phyloP scores from a whole-genome alignment of 371 early-diverging fungal species.

The Capniomyces stellatus region DNA sequence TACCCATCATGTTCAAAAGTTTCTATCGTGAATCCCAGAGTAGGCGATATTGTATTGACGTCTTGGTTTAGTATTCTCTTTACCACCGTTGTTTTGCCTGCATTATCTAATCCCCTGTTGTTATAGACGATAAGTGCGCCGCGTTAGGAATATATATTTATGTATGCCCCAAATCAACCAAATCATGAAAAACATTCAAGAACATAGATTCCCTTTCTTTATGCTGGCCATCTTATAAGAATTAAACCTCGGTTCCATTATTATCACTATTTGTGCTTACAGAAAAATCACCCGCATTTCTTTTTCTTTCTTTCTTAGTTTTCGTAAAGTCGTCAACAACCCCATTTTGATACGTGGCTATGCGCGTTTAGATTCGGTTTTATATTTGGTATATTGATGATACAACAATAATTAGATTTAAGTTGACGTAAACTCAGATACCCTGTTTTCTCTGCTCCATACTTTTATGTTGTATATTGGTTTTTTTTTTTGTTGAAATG shows the following conservation, averaged over 20 bases:
- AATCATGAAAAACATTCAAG: neutral
- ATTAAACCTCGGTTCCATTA: no score
- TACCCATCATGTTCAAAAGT: conserved; percentile 53
- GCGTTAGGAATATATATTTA: no score
- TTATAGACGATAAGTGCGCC: no score
- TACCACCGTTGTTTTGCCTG: conserved; percentile 97
- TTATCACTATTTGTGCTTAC: no score
- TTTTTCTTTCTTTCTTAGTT: conserved; percentile 64
- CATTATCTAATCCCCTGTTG: conserved; percentile 96
- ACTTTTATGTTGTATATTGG: no score
- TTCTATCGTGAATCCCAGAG: conserved; percentile 90
- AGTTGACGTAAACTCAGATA: no score
- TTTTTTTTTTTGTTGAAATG: no score
- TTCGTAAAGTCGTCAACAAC: conserved; percentile 80
- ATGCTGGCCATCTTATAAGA: conserved; percentile 15
- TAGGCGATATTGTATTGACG: conserved; percentile 88
- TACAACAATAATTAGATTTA: no score
- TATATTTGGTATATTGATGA: no score
- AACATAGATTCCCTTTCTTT: neutral
- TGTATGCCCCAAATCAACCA: conserved; percentile 9
- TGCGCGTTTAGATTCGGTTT: no score
- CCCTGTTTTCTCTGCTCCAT: no score
- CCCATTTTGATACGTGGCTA: no score
- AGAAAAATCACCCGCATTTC: conserved; percentile 83
- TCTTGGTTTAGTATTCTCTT: conserved; percentile 84